phyloP scores from a whole-genome alignment of 2,329 filamentous ascomycete genomes.

The Phoma herbarum region DNA sequence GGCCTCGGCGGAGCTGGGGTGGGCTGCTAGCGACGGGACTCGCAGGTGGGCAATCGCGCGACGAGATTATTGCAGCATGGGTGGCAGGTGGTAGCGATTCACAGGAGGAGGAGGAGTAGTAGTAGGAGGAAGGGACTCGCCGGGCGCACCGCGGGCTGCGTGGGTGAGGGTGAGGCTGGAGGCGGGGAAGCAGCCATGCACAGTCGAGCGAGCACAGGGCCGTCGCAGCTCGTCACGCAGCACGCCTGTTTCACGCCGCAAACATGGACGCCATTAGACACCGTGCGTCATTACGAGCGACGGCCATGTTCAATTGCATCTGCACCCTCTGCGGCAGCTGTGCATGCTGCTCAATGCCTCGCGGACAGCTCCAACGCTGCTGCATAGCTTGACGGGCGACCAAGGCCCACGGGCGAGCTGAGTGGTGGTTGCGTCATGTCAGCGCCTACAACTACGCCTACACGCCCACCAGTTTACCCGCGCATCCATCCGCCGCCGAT shows the following conservation, averaged over 20 bases:
- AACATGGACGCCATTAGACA: neutral
- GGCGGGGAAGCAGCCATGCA: neutral
- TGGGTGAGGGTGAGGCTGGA: slow-evolving; percentile 4
- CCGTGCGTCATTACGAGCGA: neutral
- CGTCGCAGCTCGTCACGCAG: neutral
- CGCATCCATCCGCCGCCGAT: too few species aligned
- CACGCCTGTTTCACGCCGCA: slow-evolving; percentile 2
- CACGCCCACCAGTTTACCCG: too few species aligned
- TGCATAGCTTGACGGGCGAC: neutral
- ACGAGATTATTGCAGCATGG: neutral
- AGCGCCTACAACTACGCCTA: neutral
- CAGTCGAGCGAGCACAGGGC: neutral
- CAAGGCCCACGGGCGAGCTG: neutral
- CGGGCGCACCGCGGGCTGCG: neutral
- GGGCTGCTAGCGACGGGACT: neutral
- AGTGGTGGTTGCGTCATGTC: neutral
- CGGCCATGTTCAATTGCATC: neutral
- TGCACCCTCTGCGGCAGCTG: neutral
- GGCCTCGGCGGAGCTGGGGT: neutral
- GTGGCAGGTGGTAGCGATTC: neutral
- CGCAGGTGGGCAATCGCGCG: neutral
- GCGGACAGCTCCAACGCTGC: neutral
- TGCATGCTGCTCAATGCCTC: neutral
- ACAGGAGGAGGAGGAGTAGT: neutral
- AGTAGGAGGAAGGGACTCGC: neutral